Evolutionary conservation across 352 stramenopile species (phyloP).

Genomic region (Blastocystis sp.): DNA sequence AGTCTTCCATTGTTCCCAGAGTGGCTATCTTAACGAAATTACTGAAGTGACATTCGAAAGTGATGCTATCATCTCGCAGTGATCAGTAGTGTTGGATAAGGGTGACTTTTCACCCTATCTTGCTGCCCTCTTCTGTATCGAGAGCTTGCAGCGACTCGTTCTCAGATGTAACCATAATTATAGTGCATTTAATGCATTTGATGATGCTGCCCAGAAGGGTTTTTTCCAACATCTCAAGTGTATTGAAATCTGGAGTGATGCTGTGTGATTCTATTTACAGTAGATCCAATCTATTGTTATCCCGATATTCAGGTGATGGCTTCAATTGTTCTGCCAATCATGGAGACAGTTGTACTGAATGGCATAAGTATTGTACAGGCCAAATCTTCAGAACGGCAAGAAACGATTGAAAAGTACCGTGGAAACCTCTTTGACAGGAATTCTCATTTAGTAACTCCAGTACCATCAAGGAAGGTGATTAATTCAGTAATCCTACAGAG

Average conservation of each 20-base stretch:
- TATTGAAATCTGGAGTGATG: neutral
- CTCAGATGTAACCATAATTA: neutral
- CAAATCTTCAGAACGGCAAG: neutral
- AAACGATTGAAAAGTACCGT: neutral
- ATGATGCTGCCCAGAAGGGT: neutral
- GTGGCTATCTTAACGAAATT: neutral
- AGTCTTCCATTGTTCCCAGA: neutral
- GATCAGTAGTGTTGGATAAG: neutral
- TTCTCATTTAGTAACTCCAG: neutral
- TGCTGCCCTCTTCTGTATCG: conserved; percentile 12
- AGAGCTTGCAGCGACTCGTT: neutral
- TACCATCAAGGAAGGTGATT: neutral
- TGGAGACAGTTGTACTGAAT: neutral
- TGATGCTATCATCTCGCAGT: neutral
- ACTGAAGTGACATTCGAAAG: neutral
- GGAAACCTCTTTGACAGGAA: neutral
- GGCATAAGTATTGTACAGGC: neutral
- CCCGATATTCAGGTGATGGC: neutral
- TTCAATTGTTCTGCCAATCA: neutral
- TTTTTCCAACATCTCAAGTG: neutral
- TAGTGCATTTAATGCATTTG: neutral
- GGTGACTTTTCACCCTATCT: neutral
- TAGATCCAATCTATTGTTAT: conserved; percentile 13
- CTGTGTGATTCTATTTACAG: neutral
- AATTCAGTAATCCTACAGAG: neutral